These are phyloP conservation scores for Scleromitrula shiraiana DNA, from an alignment of 2,329 filamentous ascomycete species.

Conservation along the genomic window DNA sequence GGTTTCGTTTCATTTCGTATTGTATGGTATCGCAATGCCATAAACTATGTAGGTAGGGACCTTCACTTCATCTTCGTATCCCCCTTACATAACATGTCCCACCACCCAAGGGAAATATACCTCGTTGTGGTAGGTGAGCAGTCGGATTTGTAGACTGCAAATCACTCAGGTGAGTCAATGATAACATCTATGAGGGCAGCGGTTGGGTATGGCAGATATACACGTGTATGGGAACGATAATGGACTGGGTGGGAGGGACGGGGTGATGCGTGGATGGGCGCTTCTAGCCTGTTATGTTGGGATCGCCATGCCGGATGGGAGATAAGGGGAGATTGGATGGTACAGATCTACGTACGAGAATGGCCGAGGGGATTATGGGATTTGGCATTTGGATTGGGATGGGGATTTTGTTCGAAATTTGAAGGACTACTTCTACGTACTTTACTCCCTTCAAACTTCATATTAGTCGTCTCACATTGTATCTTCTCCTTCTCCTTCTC, in stretches of 20 bases:
- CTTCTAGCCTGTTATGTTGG: too few species aligned
- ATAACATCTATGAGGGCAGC: not conserved
- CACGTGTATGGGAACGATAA: not conserved
- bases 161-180: slow-evolving; percentile 6
- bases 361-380: not conserved
- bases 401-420: too few species aligned
- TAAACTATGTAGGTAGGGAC: too few species aligned
- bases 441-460: not conserved
- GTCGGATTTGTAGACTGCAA: not conserved
- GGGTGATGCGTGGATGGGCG: too few species aligned
- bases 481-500: too few species aligned
- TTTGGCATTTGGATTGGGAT: too few species aligned
- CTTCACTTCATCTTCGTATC: not conserved
- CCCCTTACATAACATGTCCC: slow-evolving; percentile 1
- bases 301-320: too few species aligned
- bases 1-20: too few species aligned
- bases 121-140: not conserved
- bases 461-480: not conserved
- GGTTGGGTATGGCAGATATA: not conserved
- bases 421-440: not conserved
- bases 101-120: not conserved
- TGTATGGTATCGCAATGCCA: too few species aligned
- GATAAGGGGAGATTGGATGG: not conserved
- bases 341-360: not conserved
- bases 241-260: not conserved